Conservation (phyloP, 208 protist genomes). For the Spongospora subterranea region DNA sequence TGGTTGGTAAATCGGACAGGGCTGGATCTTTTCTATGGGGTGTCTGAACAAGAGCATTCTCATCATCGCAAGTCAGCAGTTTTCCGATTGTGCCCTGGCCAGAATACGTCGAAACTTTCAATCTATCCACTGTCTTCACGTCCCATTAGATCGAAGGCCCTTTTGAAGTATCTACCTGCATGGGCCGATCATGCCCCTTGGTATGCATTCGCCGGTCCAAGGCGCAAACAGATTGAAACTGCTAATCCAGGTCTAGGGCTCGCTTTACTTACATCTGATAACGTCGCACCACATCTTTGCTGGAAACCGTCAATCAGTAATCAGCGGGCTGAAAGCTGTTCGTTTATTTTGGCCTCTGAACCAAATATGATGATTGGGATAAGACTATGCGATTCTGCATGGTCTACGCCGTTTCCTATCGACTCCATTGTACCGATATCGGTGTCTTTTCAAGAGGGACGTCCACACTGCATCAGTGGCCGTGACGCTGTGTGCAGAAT, state of each 20-base stretch:
- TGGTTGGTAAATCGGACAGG: conserved; percentile 20
- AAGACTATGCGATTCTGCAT: not conserved
- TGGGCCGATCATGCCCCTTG: conserved; percentile 35
- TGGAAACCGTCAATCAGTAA: not conserved
- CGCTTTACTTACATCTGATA: not conserved
- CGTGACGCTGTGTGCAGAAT: not conserved
- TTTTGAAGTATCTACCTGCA: not conserved
- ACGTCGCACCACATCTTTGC: not conserved
- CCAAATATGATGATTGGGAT: not conserved
- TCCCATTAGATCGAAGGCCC: not conserved
- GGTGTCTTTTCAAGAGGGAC: not conserved
- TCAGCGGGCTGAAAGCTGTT: not conserved
- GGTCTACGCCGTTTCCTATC: not conserved
- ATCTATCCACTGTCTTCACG: not conserved
- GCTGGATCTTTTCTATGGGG: conserved; percentile 18
- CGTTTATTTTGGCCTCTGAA: not conserved
- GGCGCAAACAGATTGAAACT: not conserved
- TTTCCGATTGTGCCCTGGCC: not conserved
- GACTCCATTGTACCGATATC: not conserved
- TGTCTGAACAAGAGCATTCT: not conserved
- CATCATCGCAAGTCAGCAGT: not conserved
- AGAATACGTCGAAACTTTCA: not conserved
- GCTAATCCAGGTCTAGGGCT: conserved; percentile 27
- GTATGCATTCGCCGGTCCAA: conserved; percentile 34
- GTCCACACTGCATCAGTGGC: not conserved